Evolutionary conservation across 2,329 filamentous ascomycete genomes (phyloP).

Genomic region (Fusarium avenaceum): DNA sequence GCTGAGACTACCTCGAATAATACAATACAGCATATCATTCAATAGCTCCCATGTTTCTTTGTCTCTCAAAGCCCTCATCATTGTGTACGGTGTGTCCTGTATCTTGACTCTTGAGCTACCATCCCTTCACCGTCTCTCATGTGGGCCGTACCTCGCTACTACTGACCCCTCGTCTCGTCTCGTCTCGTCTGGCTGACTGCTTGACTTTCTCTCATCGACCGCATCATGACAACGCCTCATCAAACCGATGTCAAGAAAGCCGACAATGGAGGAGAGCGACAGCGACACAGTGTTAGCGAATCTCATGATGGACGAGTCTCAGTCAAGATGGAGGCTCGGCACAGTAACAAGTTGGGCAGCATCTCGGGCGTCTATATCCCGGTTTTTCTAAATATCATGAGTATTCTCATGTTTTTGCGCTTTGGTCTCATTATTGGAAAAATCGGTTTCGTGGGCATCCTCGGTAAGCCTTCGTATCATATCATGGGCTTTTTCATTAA

Average conservation of each 20-base stretch:
- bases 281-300: conserved; percentile 16
- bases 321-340: conserved; percentile 54
- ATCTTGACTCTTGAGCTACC: conserved; percentile 9
- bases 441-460: conserved; percentile 81
- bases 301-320: conserved; percentile 32
- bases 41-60: conserved; percentile 22
- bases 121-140: conserved; percentile 24
- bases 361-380: conserved; percentile 88
- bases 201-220: conserved; percentile 15
- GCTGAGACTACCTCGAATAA: conserved; percentile 7
- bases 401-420: conserved; percentile 91
- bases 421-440: conserved; percentile 89
- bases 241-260: conserved; percentile 31
- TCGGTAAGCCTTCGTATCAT: conserved; percentile 67
- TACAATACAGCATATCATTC: conserved; percentile 25
- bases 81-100: conserved; percentile 2
- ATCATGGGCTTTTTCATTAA: neutral
- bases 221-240: conserved; percentile 43
- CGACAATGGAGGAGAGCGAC: conserved; percentile 24
- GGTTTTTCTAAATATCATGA: conserved; percentile 88
- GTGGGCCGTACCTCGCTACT: conserved; percentile 27
- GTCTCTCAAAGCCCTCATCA: conserved; percentile 20
- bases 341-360: conserved; percentile 76
- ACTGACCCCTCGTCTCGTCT: conserved; percentile 41
- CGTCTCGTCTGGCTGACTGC: conserved; percentile 16